A percentile compares a stretch with the other conserved stretches of the same genome.
Conservation (phyloP, 2,329 filamentous ascomycete genomes). For the Fusarium pseudoanthophilum region DNA sequence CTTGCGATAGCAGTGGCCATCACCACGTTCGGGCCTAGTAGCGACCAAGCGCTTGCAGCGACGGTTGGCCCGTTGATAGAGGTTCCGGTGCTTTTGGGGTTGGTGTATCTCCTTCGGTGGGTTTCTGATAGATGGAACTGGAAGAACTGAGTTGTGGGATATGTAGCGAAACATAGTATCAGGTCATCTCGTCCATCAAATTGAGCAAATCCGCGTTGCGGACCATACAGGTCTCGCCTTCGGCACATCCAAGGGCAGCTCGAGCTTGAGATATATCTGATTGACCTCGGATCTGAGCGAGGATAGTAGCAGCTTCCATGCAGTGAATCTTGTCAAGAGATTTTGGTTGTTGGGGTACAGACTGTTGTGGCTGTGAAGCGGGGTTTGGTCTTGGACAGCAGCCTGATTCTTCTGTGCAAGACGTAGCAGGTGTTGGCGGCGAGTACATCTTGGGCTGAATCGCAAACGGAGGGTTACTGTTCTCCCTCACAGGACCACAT, state of each 20-base stretch:
- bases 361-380: not conserved
- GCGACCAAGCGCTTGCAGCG: conserved; percentile 81
- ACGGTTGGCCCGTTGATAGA: conserved; percentile 90
- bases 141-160: not conserved
- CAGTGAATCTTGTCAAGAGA: conserved; percentile 40
- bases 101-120: conserved; percentile 80
- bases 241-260: conserved; percentile 46
- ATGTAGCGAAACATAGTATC: not conserved
- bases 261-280: conserved; percentile 43
- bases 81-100: conserved; percentile 79
- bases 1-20: conserved; percentile 89
- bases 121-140: conserved; percentile 61
- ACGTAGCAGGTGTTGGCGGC: not conserved
- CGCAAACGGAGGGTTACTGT: not conserved
- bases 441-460: not conserved
- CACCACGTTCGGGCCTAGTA: conserved; percentile 80
- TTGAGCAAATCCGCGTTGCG: conserved; percentile 50
- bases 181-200: conserved; percentile 47
- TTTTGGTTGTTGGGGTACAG: not conserved
- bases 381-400: conserved; percentile 16
- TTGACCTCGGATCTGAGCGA: conserved; percentile 54
- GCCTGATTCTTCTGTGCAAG: not conserved
- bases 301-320: conserved; percentile 47
- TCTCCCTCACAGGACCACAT: not conserved
- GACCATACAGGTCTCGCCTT: conserved; percentile 46